Percentiles rank a stretch among this genome's conserved stretches.
These are phyloP conservation scores for Debaryomyces hansenii DNA, from an alignment of 805 yeast species.

Conservation along the genomic window DNA sequence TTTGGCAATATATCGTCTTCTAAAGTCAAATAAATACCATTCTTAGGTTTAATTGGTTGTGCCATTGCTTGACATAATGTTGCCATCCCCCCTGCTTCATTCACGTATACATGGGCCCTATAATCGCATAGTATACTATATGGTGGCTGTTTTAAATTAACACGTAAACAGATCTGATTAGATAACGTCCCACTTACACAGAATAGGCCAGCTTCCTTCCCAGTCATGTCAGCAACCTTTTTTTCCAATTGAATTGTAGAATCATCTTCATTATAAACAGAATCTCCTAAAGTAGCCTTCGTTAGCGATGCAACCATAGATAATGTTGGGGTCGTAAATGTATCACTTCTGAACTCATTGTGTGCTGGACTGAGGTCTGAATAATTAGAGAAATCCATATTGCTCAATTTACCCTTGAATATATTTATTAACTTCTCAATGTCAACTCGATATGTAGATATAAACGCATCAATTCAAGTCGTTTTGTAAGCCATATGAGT, in stretches of 20 bases:
- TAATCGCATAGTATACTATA: conserved; percentile 39
- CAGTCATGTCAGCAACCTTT: conserved; percentile 35
- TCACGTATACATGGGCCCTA: conserved; percentile 35
- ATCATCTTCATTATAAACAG: conserved; percentile 43
- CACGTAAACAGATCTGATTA: conserved; percentile 40
- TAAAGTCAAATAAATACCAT: conserved; percentile 35
- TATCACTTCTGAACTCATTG: conserved; percentile 58
- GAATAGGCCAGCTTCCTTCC: conserved; percentile 40
- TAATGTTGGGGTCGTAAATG: conserved; percentile 84
- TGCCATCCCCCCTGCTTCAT: conserved; percentile 46
- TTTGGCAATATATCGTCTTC: conserved; percentile 38
- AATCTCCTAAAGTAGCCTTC: conserved; percentile 38
- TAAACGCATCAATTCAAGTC: neutral
- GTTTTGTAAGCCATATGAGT: neutral
- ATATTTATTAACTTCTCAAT: neutral
- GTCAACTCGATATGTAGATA: neutral
- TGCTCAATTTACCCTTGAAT: neutral
- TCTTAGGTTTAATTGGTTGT: conserved; percentile 35
- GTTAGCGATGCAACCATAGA: conserved; percentile 60
- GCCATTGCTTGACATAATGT: conserved; percentile 44
- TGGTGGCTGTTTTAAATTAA: conserved; percentile 43
- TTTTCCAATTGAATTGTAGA: conserved; percentile 32
- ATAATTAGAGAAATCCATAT: conserved; percentile 15
- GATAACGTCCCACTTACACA: conserved; percentile 45
- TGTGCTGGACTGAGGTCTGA: conserved; percentile 22